Percentiles rank a stretch among this genome's conserved stretches.
These are phyloP conservation scores for Blastocystis sp. DNA, from an alignment of 352 stramenopile genomes.

Conservation along the genomic window DNA sequence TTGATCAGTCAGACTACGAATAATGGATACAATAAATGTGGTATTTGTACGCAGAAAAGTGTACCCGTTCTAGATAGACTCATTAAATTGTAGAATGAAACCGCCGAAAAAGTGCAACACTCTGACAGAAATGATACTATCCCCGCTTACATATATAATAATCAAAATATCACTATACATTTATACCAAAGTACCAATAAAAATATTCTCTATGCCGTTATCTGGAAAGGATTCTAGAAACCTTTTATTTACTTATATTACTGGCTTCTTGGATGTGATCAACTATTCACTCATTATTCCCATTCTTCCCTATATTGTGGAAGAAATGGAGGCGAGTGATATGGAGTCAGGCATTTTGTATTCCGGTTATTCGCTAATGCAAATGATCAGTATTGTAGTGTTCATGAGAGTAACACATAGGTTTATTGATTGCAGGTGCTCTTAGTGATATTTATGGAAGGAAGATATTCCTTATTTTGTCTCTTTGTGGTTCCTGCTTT, in stretches of 20 bases:
- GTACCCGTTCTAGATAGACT: no score
- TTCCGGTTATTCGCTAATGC: not conserved
- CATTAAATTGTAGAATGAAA: no score
- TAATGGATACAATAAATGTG: no score
- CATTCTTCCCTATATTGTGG: conserved; percentile 29
- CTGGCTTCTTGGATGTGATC: conserved; percentile 32
- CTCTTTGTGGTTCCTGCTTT: conserved; percentile 42
- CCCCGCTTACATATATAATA: not conserved
- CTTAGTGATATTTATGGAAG: conserved; percentile 56
- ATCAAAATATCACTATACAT: not conserved
- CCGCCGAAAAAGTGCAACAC: no score
- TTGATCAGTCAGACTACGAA: no score
- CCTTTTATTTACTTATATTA: not conserved
- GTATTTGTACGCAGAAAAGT: no score
- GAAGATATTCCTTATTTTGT: conserved; percentile 55
- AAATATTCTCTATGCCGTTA: not conserved
- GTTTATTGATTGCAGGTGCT: conserved; percentile 41
- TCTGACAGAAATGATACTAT: no score
- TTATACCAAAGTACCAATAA: not conserved
- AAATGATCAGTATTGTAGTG: not conserved
- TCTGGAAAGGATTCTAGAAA: not conserved
- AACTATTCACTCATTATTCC: conserved; percentile 25
- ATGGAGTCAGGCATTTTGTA: conserved; percentile 2
- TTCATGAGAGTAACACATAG: not conserved
- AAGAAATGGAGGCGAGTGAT: conserved; percentile 25